Conservation (phyloP, 1,284 basidiomycete genomes). For the Singerocomus inundabilis region DNA sequence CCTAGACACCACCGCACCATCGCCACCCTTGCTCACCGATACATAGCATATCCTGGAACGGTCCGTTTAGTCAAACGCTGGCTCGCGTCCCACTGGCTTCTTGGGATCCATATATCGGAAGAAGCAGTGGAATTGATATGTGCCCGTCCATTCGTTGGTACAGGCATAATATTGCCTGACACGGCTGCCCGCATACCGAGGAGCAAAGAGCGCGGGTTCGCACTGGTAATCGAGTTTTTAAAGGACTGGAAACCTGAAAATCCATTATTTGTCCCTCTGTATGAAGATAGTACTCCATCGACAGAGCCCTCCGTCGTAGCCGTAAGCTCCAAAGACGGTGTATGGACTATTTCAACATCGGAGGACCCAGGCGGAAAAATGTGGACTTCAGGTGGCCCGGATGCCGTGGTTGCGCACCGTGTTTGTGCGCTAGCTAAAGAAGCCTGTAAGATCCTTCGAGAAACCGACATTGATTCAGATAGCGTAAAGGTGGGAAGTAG, state of each 20-base stretch:
- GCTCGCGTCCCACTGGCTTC: conserved; percentile 88
- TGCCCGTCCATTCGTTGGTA: conserved; percentile 59
- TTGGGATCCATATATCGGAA: conserved; percentile 63
- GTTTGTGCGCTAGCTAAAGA: conserved; percentile 72
- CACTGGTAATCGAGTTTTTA: conserved; percentile 72
- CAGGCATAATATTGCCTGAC: conserved; percentile 9
- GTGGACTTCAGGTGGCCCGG: conserved; percentile 72
- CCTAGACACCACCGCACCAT: conserved; percentile 88
- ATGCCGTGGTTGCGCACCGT: conserved; percentile 68
- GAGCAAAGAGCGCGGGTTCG: conserved; percentile 82
- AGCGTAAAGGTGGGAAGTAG: conserved; percentile 51
- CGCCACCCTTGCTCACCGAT: conserved; percentile 77
- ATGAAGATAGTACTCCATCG: conserved; percentile 38
- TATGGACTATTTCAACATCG: conserved; percentile 85
- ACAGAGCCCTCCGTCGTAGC: conserved; percentile 19
- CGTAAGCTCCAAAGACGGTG: conserved; percentile 43
- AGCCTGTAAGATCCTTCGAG: conserved; percentile 44
- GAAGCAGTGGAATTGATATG: conserved; percentile 87
- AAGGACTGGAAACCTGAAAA: conserved; percentile 84
- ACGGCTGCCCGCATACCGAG: conserved; percentile 44
- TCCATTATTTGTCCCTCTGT: conserved; percentile 60
- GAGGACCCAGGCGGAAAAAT: conserved; percentile 71
- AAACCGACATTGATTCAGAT: conserved; percentile 29
- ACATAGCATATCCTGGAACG: conserved; percentile 79
- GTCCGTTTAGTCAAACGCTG: conserved; percentile 91